Base-by-base conservation (phyloP, 2,329 filamentous ascomycete genomes). In the Venturia carpophila region DNA sequence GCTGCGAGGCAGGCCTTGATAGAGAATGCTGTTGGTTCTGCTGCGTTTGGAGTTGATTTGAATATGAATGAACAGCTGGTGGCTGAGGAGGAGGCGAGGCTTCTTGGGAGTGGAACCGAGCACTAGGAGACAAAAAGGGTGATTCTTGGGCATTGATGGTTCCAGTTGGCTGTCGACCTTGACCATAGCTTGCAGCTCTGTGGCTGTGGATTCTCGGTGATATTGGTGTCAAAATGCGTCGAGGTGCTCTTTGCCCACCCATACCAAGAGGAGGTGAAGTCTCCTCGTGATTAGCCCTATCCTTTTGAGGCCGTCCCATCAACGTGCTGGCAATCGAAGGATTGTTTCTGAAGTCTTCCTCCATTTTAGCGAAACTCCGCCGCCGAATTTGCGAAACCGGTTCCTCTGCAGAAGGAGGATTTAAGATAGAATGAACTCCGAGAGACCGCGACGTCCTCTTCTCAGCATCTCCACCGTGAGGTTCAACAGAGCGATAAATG, bases 161-260 rank as follows among this genome's bases (percentile, higher is more conserved):
- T 30, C 76, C 78, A 21, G 78, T 79, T 0, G 76, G 73, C 41
- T 75, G 74, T 60, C 76, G 76, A 34, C 52, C 52, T 15, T 58
- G 52, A 43, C 81, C 69, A 72, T 75, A 70, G 69, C 82, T 85
- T 21, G 80, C 76, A 34, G 81, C 77, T 67, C 84, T 80, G 64
- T 77, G 76, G 52, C 30, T 37, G 7, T 58, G 52, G 49, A 79
- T 63, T 5, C 71, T 74, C 11, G 84, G 84, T 11, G 85, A 86
- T 68, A 80, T 79, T 0, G 85, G 83, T 13, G 82, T 85, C 67
- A 86, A 71, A n/a, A 84, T 80, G 42, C 80, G 80, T 68, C 84
- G 77, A 64, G 75, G 60, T 56, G 70, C 67, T 45, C 70, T 71
- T 11, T 52, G 39, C 37, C 69, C 69, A 47, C 69, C 69, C 39